These are phyloP conservation scores for Tuber umbilicatum DNA, from an alignment of 495 filamentous ascomycete genomes.

Conservation along the genomic window DNA sequence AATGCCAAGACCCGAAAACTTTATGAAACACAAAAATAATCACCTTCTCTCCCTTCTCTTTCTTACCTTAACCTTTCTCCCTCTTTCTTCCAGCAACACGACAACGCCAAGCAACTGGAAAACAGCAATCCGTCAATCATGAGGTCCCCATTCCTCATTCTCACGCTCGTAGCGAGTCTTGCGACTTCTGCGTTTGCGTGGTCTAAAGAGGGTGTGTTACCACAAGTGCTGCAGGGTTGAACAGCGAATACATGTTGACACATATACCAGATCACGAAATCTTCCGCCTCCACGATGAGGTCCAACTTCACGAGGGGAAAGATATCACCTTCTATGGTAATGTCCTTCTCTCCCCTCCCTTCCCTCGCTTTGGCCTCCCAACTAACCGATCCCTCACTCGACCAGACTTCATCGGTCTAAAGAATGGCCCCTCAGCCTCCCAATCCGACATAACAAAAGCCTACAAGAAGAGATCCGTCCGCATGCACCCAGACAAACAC, in stretches of 20 bases:
- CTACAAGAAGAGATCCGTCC: constrained; percentile 75
- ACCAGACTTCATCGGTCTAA: constrained; percentile 71
- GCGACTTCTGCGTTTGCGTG: constrained; percentile 63
- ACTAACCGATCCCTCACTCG: constrained; percentile 2
- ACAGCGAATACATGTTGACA: constrained; percentile 11
- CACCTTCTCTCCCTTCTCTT: background rate
- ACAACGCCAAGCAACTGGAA: background rate
- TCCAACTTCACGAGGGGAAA: constrained; percentile 65
- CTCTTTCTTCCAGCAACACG: constrained; percentile 1
- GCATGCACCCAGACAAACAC: constrained; percentile 91
- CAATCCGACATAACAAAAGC: constrained; percentile 90
- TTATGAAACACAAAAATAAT: background rate
- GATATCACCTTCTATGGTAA: constrained; percentile 84
- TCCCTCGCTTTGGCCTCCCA: background rate
- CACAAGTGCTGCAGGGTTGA: constrained; percentile 13
- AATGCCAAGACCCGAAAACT: background rate
- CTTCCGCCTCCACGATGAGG: constrained; percentile 84
- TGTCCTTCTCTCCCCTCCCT: background rate
- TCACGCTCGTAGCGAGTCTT: constrained; percentile 55
- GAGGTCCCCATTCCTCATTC: constrained; percentile 50
- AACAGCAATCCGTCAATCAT: constrained; percentile 41
- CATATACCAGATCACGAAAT: constrained; percentile 77
- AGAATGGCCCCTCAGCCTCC: constrained; percentile 54
- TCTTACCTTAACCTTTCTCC: background rate
- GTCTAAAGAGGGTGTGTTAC: constrained; percentile 66